phyloP scores from a whole-genome alignment of 2,329 filamentous ascomycete genomes.

The Trichoderma breve region DNA sequence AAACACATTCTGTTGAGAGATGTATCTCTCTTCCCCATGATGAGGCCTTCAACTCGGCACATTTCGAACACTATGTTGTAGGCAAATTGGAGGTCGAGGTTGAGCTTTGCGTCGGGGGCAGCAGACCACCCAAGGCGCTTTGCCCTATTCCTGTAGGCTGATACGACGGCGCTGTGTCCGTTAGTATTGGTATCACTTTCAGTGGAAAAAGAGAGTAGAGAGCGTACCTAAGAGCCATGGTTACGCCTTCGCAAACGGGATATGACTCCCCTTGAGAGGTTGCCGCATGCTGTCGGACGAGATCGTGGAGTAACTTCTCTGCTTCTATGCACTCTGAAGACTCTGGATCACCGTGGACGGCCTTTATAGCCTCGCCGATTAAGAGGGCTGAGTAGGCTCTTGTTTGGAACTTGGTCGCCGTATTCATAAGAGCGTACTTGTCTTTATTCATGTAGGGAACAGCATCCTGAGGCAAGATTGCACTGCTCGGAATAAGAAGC shows the following conservation, averaged over 20 bases:
- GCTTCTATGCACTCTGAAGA: neutral
- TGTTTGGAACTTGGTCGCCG: neutral
- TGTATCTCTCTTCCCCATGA: neutral
- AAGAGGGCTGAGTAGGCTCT: neutral
- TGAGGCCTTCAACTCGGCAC: constrained; percentile 1
- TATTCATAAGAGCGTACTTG: neutral
- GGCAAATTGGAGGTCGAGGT: constrained; percentile 8
- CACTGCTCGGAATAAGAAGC: neutral
- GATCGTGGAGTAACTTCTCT: neutral
- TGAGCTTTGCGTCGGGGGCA: neutral
- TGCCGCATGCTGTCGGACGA: neutral
- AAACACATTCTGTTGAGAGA: neutral
- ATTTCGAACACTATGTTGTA: constrained; percentile 16
- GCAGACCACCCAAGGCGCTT: neutral
- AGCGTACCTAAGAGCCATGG: constrained; percentile 6
- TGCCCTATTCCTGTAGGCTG: neutral
- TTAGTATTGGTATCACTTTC: neutral
- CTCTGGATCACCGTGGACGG: neutral
- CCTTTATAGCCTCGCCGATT: neutral
- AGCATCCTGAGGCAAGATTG: neutral
- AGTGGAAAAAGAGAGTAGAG: neutral
- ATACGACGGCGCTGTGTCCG: neutral
- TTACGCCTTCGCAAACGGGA: constrained; percentile 9
- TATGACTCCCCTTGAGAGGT: neutral
- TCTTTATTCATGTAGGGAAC: neutral